A percentile compares a stretch with the other conserved stretches of the same genome.
These are phyloP conservation scores for Garcia nutans DNA, from an alignment of 345 rosid species.

Conservation along the genomic window DNA sequence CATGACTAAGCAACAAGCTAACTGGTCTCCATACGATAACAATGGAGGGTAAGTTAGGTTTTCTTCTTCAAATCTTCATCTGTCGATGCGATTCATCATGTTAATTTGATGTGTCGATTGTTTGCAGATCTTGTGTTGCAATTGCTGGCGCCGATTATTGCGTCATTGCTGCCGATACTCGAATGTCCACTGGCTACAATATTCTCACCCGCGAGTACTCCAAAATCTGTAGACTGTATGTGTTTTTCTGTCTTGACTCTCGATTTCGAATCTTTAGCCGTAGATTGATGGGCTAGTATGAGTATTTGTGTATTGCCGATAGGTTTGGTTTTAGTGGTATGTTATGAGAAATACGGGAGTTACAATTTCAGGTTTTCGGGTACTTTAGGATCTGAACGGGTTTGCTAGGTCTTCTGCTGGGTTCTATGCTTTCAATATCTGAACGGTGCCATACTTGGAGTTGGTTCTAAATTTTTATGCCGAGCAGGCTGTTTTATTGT, in stretches of 20 bases:
- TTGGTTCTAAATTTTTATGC: background rate
- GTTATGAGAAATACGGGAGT: background rate
- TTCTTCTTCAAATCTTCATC: background rate
- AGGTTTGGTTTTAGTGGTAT: background rate
- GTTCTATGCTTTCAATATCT: background rate
- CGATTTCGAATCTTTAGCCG: background rate
- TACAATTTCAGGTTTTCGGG: background rate
- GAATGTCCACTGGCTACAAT: conserved; percentile 93
- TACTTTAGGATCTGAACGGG: background rate
- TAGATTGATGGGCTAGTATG: background rate
- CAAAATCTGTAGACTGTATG: conserved; percentile 75
- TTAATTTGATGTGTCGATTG: background rate
- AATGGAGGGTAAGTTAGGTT: conserved; percentile 78
- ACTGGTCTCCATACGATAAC: conserved; percentile 93
- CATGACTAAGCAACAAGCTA: conserved; percentile 81
- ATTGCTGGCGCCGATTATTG: conserved; percentile 95
- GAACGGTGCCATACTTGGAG: background rate
- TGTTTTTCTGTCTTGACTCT: background rate
- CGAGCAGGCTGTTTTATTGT: background rate
- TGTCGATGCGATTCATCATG: background rate
- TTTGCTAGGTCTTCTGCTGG: background rate
- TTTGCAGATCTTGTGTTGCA: conserved; percentile 78
- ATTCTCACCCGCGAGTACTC: conserved; percentile 92
- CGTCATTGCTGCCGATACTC: conserved; percentile 91
- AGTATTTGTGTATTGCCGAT: background rate